Conservation (phyloP, 805 yeast species). For the Ogataea wickerhamii region DNA sequence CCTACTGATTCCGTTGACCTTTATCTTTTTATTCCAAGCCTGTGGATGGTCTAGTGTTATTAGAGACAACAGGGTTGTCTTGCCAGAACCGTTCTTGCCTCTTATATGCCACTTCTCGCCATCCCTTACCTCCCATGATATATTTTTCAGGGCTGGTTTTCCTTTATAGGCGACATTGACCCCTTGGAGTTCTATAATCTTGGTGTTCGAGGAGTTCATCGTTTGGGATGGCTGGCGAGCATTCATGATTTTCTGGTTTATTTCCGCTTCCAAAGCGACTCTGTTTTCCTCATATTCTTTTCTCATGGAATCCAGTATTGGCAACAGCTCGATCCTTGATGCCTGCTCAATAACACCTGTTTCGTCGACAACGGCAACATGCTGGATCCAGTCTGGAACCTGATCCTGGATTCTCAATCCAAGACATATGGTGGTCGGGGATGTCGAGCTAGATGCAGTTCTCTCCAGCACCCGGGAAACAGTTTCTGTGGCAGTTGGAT, state of each 20-base stretch:
- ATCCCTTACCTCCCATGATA: constrained; percentile 60
- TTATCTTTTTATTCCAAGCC: constrained; percentile 76
- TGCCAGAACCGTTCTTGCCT: constrained; percentile 92
- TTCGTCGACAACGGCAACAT: constrained; percentile 59
- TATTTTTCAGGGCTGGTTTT: constrained; percentile 51
- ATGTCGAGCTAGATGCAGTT: constrained; percentile 8
- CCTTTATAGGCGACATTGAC: constrained; percentile 68
- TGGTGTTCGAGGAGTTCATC: constrained; percentile 1
- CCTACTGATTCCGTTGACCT: constrained; percentile 62
- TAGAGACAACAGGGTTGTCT: constrained; percentile 79
- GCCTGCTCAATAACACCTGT: constrained; percentile 55
- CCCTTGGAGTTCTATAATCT: constrained; percentile 49
- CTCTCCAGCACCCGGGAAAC: constrained; percentile 53
- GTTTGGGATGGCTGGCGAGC: constrained; percentile 7
- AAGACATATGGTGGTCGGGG: constrained; percentile 53
- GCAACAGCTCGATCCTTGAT: constrained; percentile 27
- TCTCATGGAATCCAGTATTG: constrained; percentile 22
- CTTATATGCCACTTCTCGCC: constrained; percentile 87
- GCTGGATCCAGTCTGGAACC: constrained; percentile 77
- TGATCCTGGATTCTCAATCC: constrained; percentile 77
- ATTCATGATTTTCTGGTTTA: constrained; percentile 12
- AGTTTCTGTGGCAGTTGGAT: constrained; percentile 61
- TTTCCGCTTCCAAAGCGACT: constrained; percentile 10
- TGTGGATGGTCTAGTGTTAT: constrained; percentile 96
- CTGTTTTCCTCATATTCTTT: constrained; percentile 25